Conservation (phyloP, 345 rosid genomes). For the Melaleuca alternifolia region DNA sequence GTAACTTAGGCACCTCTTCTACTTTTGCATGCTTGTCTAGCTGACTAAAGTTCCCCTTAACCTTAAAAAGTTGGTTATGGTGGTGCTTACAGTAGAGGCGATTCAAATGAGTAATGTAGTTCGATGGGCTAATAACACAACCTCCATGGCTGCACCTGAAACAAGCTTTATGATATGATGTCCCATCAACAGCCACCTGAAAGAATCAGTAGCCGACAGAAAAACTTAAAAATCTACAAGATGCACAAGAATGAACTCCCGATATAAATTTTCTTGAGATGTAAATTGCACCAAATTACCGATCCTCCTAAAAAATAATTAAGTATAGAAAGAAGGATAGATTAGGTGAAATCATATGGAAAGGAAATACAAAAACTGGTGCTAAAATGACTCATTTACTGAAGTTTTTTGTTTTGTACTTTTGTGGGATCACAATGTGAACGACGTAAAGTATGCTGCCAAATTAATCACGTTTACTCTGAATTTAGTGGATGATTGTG, state of each 20-base stretch:
- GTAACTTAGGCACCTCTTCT: background rate
- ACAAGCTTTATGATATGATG: constrained; percentile 51
- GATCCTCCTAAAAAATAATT: background rate
- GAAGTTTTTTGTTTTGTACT: background rate
- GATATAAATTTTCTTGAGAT: background rate
- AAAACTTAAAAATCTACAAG: background rate
- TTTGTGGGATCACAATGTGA: background rate
- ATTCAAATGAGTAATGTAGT: constrained; percentile 54
- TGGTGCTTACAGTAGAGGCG: constrained; percentile 66
- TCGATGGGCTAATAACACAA: constrained; percentile 56
- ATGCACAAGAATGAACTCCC: background rate
- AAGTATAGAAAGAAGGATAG: background rate
- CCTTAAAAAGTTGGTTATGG: constrained; percentile 60
- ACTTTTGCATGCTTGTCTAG: constrained; percentile 26
- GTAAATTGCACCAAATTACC: background rate
- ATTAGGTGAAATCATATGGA: background rate
- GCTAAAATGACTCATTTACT: background rate
- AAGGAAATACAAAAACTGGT: background rate
- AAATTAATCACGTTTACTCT: background rate
- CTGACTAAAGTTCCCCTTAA: constrained; percentile 66
- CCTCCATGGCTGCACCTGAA: constrained; percentile 76
- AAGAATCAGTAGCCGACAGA: background rate
- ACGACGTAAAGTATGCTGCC: background rate
- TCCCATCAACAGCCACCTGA: constrained; percentile 70
- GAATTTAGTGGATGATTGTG: background rate